phyloP scores from a whole-genome alignment of 1,284 basidiomycete genomes.

The Boletellus dicymbophilus region DNA sequence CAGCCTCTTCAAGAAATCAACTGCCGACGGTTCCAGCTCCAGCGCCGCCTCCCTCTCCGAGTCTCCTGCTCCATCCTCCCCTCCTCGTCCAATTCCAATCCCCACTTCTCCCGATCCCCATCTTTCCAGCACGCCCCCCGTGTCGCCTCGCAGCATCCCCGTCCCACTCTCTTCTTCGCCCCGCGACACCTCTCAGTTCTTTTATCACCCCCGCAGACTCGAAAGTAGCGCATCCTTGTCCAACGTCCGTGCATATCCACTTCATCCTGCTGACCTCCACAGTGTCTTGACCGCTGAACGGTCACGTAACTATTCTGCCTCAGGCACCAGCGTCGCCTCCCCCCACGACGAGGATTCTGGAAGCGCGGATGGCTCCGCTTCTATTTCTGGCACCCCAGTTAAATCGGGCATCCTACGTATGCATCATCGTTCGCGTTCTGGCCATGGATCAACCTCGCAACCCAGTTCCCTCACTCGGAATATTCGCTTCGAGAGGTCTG shows the following conservation, averaged over 20 bases:
- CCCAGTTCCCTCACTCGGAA: slow-evolving; percentile 29
- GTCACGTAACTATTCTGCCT: slow-evolving; percentile 27
- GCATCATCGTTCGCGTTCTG: slow-evolving; percentile 39
- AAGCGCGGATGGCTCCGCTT: slow-evolving; percentile 18
- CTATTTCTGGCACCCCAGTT: slow-evolving; percentile 31
- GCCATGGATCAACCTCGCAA: slow-evolving; percentile 28
- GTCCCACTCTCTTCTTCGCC: slow-evolving; percentile 28
- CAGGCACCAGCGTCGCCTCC: slow-evolving; percentile 22
- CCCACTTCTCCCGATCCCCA: slow-evolving; percentile 11
- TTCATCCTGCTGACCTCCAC: slow-evolving; percentile 37
- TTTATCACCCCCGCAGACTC: slow-evolving; percentile 28
- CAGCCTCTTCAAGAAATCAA: slow-evolving; percentile 47
- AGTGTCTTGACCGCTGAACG: slow-evolving; percentile 32
- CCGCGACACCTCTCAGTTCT: slow-evolving; percentile 26
- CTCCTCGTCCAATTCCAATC: slow-evolving; percentile 25
- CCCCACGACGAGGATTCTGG: slow-evolving; percentile 27
- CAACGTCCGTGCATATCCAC: slow-evolving; percentile 29
- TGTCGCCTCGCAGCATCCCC: slow-evolving; percentile 29
- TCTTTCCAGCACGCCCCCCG: slow-evolving; percentile 15
- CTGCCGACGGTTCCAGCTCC: slow-evolving; percentile 37
- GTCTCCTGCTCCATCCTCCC: slow-evolving; percentile 20
- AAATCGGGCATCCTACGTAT: slow-evolving; percentile 41
- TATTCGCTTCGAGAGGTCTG: slow-evolving; percentile 36
- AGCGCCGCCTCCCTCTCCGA: slow-evolving; percentile 33
- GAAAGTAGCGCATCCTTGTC: slow-evolving; percentile 26